These are phyloP conservation scores for Bassia scoparia DNA, from an alignment of 148 eudicot genomes.

Conservation along the genomic window DNA sequence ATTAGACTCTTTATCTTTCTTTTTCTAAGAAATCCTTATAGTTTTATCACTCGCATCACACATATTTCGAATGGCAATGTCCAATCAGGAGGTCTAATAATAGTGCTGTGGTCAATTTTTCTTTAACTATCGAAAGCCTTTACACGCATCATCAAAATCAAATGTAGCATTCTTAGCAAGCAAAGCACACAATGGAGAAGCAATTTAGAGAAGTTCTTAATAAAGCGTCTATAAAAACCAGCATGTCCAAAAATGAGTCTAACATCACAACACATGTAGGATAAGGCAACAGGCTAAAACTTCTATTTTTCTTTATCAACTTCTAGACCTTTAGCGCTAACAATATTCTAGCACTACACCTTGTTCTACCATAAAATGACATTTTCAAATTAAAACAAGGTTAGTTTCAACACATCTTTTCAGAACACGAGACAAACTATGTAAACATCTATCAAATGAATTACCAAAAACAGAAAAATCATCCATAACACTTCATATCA, in stretches of 20 bases:
- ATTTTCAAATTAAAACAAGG: too few relatives aligned
- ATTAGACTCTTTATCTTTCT: background rate
- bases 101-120: constrained; percentile 1
- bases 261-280: background rate
- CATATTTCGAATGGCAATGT: too few relatives aligned
- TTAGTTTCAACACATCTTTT: constrained; percentile 17
- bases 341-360: constrained; percentile 15
- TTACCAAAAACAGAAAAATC: background rate
- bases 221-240: constrained; percentile 10
- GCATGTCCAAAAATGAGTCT: constrained; percentile 3
- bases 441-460: constrained; percentile 22
- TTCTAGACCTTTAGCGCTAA: constrained; percentile 12
- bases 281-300: constrained; percentile 8
- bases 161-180: constrained; percentile 14
- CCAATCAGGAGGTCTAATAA: background rate
- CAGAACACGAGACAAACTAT: background rate
- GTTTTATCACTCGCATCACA: constrained; percentile 19
- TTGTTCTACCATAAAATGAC: constrained; percentile 25
- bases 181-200: too few relatives aligned
- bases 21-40: constrained; percentile 4
- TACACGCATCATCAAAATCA: constrained; percentile 9
- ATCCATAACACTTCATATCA: constrained; percentile 10
- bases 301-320: constrained; percentile 22
- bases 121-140: constrained; percentile 17
- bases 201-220: constrained; percentile 1